Evolutionary conservation across 805 yeast genomes (phyloP).

Genomic region (Saccharomycodes ludwigii): DNA sequence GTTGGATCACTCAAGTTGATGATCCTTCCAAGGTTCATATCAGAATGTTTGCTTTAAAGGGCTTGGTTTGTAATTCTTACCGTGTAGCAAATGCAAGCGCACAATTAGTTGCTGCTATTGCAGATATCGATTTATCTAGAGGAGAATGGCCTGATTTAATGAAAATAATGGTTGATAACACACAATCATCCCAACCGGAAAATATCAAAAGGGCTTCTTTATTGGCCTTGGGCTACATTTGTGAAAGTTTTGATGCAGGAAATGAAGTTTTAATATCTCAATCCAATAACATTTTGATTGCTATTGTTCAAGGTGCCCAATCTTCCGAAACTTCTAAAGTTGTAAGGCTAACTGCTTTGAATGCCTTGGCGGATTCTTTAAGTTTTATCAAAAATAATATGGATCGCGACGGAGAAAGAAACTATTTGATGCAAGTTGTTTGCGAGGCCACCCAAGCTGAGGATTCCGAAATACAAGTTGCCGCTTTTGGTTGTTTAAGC

Average conservation of each 20-base stretch:
- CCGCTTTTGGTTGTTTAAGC: slow-evolving; percentile 92
- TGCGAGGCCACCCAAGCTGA: slow-evolving; percentile 97
- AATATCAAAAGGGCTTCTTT: slow-evolving; percentile 78
- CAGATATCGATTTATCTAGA: slow-evolving; percentile 86
- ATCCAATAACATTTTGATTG: slow-evolving; percentile 84
- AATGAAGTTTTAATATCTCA: slow-evolving; percentile 63
- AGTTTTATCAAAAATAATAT: slow-evolving; percentile 83
- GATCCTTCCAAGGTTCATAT: slow-evolving; percentile 44
- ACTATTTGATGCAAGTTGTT: slow-evolving; percentile 95
- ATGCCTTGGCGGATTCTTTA: slow-evolving; percentile 82
- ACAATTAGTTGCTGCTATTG: slow-evolving; percentile 91
- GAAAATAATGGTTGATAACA: slow-evolving; percentile 72
- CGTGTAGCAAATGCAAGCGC: slow-evolving; percentile 84
- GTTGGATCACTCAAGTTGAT: slow-evolving; percentile 59
- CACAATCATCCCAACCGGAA: slow-evolving; percentile 65
- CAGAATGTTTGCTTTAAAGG: slow-evolving; percentile 49
- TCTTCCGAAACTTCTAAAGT: slow-evolving; percentile 57
- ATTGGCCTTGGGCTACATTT: slow-evolving; percentile 86
- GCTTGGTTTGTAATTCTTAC: slow-evolving; percentile 52
- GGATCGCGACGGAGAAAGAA: slow-evolving; percentile 88
- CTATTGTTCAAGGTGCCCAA: slow-evolving; percentile 95
- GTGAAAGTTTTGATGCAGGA: slow-evolving; percentile 83
- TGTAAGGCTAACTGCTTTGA: slow-evolving; percentile 83
- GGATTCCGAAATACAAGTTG: slow-evolving; percentile 72
- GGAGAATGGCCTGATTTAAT: slow-evolving; percentile 83